phyloP scores from a whole-genome alignment of 164 flowering plant genomes.

The Aristolochia contorta region DNA sequence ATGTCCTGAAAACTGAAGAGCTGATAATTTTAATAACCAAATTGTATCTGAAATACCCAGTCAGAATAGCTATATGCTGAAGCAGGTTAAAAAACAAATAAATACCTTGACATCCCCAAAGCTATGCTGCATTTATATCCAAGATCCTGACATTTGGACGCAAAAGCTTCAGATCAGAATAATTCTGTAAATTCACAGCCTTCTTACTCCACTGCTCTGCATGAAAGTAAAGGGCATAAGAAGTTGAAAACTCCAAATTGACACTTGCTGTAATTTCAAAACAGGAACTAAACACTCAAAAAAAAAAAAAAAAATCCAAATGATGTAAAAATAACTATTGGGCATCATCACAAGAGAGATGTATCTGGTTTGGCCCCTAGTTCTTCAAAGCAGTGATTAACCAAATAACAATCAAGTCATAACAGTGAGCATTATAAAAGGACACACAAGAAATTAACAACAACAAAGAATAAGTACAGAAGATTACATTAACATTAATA shows the following conservation, averaged over 20 bases:
- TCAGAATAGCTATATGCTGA: not conserved
- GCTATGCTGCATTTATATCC: conserved; percentile 10
- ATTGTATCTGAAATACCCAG: not conserved
- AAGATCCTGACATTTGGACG: conserved; percentile 7
- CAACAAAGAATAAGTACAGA: too few relatives aligned
- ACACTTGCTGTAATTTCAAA: too few relatives aligned
- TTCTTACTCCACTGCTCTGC: not conserved
- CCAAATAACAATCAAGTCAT: too few relatives aligned
- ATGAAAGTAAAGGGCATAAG: not conserved
- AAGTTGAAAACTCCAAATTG: not conserved
- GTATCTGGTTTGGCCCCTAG: too few relatives aligned
- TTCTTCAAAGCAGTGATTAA: too few relatives aligned
- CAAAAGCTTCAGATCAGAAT: not conserved
- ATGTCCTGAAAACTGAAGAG: conserved; percentile 31
- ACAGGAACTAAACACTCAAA: too few relatives aligned
- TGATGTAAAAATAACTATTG: too few relatives aligned
- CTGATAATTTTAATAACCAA: conserved; percentile 1
- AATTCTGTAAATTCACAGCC: not conserved
- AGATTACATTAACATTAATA: too few relatives aligned
- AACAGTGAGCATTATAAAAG: too few relatives aligned
- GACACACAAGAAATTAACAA: too few relatives aligned
- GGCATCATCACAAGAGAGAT: too few relatives aligned
- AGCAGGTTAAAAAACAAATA: not conserved
- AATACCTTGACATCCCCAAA: conserved; percentile 30
- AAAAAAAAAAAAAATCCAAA: too few relatives aligned